Evolutionary conservation across 495 filamentous ascomycete genomes (phyloP), one percentile per base, ranked within the genome.

Genomic region (Aspergillus steynii): DNA sequence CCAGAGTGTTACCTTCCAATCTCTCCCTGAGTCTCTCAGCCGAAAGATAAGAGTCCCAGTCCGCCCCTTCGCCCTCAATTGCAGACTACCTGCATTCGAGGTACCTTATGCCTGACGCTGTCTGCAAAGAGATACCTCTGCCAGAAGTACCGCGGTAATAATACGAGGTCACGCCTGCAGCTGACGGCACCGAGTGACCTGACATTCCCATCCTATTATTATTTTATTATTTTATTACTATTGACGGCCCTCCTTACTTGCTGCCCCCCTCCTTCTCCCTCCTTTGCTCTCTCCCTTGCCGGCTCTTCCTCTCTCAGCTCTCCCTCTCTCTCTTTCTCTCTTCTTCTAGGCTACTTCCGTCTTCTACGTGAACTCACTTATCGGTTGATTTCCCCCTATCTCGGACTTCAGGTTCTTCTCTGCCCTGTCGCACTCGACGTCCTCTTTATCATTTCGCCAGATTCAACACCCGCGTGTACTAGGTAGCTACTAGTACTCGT

Each of bases 211-310:
- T 56, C 12, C 15, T 53, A 53, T 56, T 31, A 7, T 29, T 50
- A 29, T 51, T 56, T 50, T 31, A 32, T 59, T 50, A 20, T n/a
- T 58, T 50, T 47, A 29, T 12, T 55, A 42, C 14, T 42, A 42
- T 42, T 42, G 37, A 12, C 37, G 37, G 37, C 37, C 61, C 61
- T 57, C 60, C 64, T 65, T 62, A 68, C 61, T 55, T 57, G 25
- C 50, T 49, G 48, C 32, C 42, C 42, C 45, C 54, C 47, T 48
- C 25, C n/a, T 58, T 51, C 32, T 53, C 56, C 52, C 48, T 42
- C 57, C 42, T 58, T 55, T 56, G 49, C 58, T 56, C 49, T 49
- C 20, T 20, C 20, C 20, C 20, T 20, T 20, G 20, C 20, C 20
- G 20, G 20, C 20, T 20, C 20, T 20, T 20, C 20, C 20, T 20